Percentiles rank a stretch among this genome's conserved stretches.
Conservation (phyloP, 2,329 filamentous ascomycete species). For the Pestalotiopsis sp. region DNA sequence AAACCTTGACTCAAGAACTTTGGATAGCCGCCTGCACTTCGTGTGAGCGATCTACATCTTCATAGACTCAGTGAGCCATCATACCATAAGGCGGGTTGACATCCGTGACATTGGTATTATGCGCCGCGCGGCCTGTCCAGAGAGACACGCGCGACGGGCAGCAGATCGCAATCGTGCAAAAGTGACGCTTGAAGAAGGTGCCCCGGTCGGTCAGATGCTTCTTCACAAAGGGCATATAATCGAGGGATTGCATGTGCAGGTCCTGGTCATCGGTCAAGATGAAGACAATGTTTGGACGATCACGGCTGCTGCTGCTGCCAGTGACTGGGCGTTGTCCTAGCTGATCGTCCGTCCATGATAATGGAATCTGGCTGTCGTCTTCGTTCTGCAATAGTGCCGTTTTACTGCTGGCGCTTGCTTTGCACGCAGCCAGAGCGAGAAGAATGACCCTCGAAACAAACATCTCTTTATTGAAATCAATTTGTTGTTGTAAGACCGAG, state of each 20-base stretch:
- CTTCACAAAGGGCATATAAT: slow-evolving; percentile 60
- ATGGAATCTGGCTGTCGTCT: neutral
- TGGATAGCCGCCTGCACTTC: slow-evolving; percentile 53
- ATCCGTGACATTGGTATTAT: slow-evolving; percentile 71
- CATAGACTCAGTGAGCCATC: slow-evolving; percentile 35
- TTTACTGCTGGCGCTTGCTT: neutral
- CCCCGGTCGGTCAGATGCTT: slow-evolving; percentile 60
- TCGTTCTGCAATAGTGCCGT: neutral
- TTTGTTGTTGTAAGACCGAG: slow-evolving; percentile 13
- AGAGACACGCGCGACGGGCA: slow-evolving; percentile 68
- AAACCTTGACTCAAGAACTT: slow-evolving; percentile 67
- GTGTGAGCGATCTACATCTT: slow-evolving; percentile 21
- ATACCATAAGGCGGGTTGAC: slow-evolving; percentile 57
- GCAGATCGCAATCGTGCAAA: slow-evolving; percentile 67
- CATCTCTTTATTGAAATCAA: neutral
- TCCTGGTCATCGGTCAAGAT: slow-evolving; percentile 72
- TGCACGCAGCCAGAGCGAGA: neutral
- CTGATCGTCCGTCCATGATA: neutral
- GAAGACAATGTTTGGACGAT: slow-evolving; percentile 61
- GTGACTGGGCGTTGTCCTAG: neutral
- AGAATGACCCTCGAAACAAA: neutral
- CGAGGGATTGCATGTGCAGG: slow-evolving; percentile 58
- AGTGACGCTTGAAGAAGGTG: slow-evolving; percentile 63
- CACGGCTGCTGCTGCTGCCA: neutral
- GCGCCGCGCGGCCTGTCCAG: slow-evolving; percentile 66